Evolutionary conservation across 73 alveolate species (phyloP).

Genomic region (Durusdinium trenchii): DNA sequence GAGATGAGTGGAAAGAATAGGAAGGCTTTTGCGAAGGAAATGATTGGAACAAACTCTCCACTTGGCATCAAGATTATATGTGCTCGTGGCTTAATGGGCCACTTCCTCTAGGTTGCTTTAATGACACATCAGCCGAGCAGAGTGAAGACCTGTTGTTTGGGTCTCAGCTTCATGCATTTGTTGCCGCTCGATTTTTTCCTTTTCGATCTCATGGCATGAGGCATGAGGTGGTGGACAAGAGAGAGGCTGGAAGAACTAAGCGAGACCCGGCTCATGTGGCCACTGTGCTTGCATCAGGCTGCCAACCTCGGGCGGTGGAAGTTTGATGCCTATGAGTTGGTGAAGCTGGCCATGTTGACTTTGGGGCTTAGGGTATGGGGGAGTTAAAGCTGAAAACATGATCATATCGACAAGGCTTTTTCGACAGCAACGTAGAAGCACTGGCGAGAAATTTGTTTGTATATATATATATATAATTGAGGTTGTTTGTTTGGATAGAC

Average conservation of each 20-base stretch:
- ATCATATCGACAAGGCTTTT: no score
- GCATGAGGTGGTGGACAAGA: constrained; percentile 35
- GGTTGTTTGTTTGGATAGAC: no score
- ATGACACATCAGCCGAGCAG: constrained; percentile 4
- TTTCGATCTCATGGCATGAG: background rate
- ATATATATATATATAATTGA: no score
- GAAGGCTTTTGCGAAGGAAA: background rate
- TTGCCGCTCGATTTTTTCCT: background rate
- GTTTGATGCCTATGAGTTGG: constrained; percentile 78
- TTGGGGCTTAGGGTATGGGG: no score
- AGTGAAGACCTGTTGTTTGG: background rate
- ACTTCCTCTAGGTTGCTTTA: constrained; percentile 57
- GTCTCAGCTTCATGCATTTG: background rate
- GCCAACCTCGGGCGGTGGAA: constrained; percentile 56
- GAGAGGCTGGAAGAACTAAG: constrained; percentile 6
- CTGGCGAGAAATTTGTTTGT: no score
- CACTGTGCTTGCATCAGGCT: background rate
- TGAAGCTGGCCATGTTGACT: background rate
- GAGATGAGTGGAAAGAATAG: background rate
- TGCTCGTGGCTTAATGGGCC: background rate
- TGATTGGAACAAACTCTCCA: background rate
- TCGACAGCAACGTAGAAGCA: no score
- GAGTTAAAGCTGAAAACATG: no score
- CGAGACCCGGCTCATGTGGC: no score
- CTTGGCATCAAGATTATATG: background rate